phyloP scores from a whole-genome alignment of 164 flowering plant genomes.

The Aristolochia contorta region DNA sequence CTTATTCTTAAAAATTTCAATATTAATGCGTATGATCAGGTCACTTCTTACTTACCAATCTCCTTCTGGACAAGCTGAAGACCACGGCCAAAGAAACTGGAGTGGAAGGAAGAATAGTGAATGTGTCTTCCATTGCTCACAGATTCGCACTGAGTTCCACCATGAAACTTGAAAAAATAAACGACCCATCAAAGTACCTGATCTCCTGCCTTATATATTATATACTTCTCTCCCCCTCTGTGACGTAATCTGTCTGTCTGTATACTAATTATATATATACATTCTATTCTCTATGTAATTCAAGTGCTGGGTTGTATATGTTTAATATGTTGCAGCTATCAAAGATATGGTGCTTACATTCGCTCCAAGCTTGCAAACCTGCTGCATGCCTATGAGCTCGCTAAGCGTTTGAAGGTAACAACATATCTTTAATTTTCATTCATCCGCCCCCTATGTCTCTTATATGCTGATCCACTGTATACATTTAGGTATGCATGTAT shows the following conservation, averaged over 20 bases:
- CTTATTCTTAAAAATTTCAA: too few species aligned
- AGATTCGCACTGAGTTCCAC: conserved; percentile 50
- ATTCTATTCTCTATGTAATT: too few species aligned
- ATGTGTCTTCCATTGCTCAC: conserved; percentile 84
- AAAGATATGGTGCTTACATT: conserved; percentile 84
- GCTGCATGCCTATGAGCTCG: conserved; percentile 80
- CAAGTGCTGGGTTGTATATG: too few species aligned
- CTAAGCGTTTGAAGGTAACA: conserved; percentile 64
- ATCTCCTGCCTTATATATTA: background rate
- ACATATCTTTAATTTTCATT: too few species aligned
- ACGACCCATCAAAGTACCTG: conserved; percentile 40
- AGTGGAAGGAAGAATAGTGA: conserved; percentile 77
- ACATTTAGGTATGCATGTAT: too few species aligned
- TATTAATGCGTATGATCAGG: conserved; percentile 37
- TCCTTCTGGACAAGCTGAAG: conserved; percentile 93
- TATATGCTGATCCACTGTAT: too few species aligned
- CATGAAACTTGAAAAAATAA: conserved; percentile 52
- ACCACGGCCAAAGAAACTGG: conserved; percentile 57
- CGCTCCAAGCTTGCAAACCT: conserved; percentile 90
- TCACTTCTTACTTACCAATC: conserved; percentile 80
- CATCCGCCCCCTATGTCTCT: too few species aligned
- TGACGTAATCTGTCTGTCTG: background rate
- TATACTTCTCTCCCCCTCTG: background rate
- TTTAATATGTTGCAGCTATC: conserved; percentile 72
- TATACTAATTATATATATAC: background rate